Base-by-base conservation (phyloP, 306 rosid species). In the Arachis hypogaea region DNA sequence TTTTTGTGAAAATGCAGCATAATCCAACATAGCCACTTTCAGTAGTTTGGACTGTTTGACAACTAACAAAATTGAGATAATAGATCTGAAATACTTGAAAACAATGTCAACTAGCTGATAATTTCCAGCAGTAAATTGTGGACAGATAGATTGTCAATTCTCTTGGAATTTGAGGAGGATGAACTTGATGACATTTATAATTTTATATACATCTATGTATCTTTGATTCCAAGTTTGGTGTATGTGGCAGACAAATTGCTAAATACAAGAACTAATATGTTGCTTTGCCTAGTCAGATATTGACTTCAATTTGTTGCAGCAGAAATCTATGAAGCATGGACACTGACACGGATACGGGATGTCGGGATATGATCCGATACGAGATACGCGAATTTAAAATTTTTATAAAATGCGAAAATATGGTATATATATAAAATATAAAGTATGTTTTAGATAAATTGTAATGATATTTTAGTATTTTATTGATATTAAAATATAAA, bases 361-460 rank as follows among this genome's bases (percentile, higher is more conserved):
- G 1, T 1, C 28, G 1, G 1, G 1, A 22, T 0, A 22, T 1
- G 1, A 22, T 22, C 1, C 28, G 1, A 22, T 0, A 22, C 28
- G 28, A 22, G 28, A 22, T 22, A 22, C 28, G 28, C 28, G 28
- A 22, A 1, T 22, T 22, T 22, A 22, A 22, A 22, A 22, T 22
- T 22, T 1, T 22, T 22, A 22, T 22, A 22, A 22, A 22, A 22
- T 1, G 1, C 22, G 22, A 22, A 22, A 22, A 22, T 22, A 22
- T 1, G 22, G 1, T 22, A 22, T 22, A 22, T 22, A 14, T 14
- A 22, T 22, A 22, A 14, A 14, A 14, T 22, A 22, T 1, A 22
- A 22, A 22, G 28, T 1, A 22, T 22, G 28, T 22, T 22, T 22
- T 22, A 22, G 28, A 22, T 22, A 22, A 22, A 22, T 22, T 22